Conservation (phyloP, 148 eudicot genomes). For the Vaccinium macrocarpon region DNA sequence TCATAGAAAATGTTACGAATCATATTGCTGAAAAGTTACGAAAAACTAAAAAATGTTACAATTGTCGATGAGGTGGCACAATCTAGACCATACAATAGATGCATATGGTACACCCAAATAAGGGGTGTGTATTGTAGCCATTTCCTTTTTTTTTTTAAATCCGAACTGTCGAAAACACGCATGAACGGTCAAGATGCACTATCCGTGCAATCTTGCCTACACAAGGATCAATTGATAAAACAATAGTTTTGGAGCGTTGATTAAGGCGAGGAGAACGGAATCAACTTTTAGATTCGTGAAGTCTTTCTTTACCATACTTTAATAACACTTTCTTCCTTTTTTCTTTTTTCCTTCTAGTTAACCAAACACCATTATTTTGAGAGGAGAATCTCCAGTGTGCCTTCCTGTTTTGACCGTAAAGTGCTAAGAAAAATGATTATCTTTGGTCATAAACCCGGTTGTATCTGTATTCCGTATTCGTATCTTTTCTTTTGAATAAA, state of each 20-base stretch:
- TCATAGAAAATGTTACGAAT: no score
- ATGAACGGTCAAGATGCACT: no score
- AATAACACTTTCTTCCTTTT: neutral
- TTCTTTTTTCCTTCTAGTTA: neutral
- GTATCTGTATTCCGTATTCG: neutral
- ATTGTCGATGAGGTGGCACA: no score
- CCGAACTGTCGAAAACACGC: no score
- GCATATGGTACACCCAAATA: no score
- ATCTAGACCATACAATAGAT: no score
- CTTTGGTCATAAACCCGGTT: neutral
- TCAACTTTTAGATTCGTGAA: slow-evolving; percentile 15
- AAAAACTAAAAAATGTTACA: no score
- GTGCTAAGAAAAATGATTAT: slow-evolving; percentile 8
- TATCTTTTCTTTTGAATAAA: neutral
- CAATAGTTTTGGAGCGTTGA: slow-evolving; percentile 18
- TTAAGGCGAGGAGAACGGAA: slow-evolving; percentile 25
- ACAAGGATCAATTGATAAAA: neutral
- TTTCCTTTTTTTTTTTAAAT: no score
- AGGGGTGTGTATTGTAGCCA: no score
- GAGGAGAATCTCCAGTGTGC: slow-evolving; percentile 14
- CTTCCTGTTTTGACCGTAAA: slow-evolving; percentile 13
- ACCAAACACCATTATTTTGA: slow-evolving; percentile 7
- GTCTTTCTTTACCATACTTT: slow-evolving; percentile 13
- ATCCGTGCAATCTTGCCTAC: no score
- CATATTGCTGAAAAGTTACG: no score